Conservation (phyloP, 148 eudicot species). For the Rhododendron griersonianum region DNA sequence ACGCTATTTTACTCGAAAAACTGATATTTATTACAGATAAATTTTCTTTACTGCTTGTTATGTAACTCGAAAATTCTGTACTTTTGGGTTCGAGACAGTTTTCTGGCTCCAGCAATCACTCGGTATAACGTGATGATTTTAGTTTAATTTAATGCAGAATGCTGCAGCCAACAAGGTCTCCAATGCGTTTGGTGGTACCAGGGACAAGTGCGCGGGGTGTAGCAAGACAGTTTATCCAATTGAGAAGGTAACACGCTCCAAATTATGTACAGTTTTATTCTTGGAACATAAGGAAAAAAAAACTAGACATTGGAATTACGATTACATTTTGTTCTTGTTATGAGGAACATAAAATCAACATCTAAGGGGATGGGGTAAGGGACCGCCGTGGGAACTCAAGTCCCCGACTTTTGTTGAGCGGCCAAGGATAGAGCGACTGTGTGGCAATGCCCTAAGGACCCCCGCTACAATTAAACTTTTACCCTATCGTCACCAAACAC, state of each 20-base stretch:
- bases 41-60: neutral
- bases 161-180: constrained; percentile 50
- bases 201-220: constrained; percentile 72
- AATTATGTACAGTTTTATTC: neutral
- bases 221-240: constrained; percentile 69
- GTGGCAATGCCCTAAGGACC: neutral
- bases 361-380: neutral
- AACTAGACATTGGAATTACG: neutral
- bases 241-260: constrained; percentile 50
- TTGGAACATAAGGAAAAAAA: neutral
- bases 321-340: neutral
- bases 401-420: neutral
- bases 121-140: neutral
- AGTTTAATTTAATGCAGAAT: constrained; percentile 26
- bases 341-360: neutral
- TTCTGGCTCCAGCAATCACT: neutral
- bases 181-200: constrained; percentile 58
- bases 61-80: neutral
- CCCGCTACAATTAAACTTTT: neutral
- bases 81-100: neutral
- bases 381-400: neutral
- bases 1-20: neutral
- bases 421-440: neutral
- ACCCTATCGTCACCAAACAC: neutral
- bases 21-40: neutral